Evolutionary conservation across 805 yeast species (phyloP).

Genomic region (Monosporozyma siamensis): DNA sequence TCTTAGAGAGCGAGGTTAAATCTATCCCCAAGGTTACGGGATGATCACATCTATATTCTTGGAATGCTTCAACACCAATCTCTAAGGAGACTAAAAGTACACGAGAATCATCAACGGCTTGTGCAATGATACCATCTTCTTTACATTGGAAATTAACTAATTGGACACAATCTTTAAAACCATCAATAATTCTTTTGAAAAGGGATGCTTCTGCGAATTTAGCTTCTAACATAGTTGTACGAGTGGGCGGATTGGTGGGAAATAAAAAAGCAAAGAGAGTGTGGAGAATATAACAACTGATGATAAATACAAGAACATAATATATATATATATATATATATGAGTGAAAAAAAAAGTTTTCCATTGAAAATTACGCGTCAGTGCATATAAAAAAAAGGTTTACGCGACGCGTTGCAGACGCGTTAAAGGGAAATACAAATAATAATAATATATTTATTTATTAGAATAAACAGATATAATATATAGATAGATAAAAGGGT

Average conservation of each 20-base stretch:
- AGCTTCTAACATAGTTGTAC: slow-evolving; percentile 76
- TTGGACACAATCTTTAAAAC: slow-evolving; percentile 89
- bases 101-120: slow-evolving; percentile 96
- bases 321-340: no score
- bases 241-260: neutral
- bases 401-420: slow-evolving; percentile 7
- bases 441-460: neutral
- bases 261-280: no score
- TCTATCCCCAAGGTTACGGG: slow-evolving; percentile 88
- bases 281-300: no score
- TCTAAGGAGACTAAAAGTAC: slow-evolving; percentile 82
- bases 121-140: slow-evolving; percentile 89
- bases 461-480: neutral
- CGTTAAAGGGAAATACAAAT: neutral
- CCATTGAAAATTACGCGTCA: neutral
- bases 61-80: slow-evolving; percentile 81
- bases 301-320: neutral
- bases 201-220: slow-evolving; percentile 88
- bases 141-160: slow-evolving; percentile 95
- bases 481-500: neutral
- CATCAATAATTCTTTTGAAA: slow-evolving; percentile 84
- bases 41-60: slow-evolving; percentile 91
- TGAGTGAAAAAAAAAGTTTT: no score
- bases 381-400: slow-evolving; percentile 3
- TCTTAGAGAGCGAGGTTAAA: slow-evolving; percentile 75